phyloP scores from a whole-genome alignment of 768 basidiomycete species.

The Coprinopsis marcescibilis region DNA sequence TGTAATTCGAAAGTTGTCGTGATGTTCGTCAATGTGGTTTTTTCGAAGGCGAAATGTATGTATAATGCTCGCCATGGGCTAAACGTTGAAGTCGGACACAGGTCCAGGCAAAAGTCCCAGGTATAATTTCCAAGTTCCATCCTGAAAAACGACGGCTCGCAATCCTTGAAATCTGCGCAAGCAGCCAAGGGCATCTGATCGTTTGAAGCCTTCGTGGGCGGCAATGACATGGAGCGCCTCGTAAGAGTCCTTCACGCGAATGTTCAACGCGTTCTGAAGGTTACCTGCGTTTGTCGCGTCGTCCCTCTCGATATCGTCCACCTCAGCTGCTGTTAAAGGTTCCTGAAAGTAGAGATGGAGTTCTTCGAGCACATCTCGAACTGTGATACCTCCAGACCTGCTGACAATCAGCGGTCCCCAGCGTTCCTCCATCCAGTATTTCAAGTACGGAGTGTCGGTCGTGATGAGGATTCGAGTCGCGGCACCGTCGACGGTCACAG shows the following conservation, averaged over 20 bases:
- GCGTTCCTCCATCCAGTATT: slow-evolving; percentile 34
- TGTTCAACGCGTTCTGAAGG: slow-evolving; percentile 22
- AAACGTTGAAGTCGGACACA: slow-evolving; percentile 14
- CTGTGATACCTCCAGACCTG: slow-evolving; percentile 26
- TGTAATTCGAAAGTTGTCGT: too few relatives aligned
- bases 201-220: slow-evolving; percentile 32
- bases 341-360: slow-evolving; percentile 44
- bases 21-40: too few relatives aligned
- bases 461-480: slow-evolving; percentile 34
- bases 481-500: slow-evolving; percentile 24
- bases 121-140: slow-evolving; percentile 40
- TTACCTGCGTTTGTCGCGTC: slow-evolving; percentile 19
- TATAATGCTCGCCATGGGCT: background rate
- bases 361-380: slow-evolving; percentile 42
- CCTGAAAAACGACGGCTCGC: slow-evolving; percentile 28
- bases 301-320: slow-evolving; percentile 19
- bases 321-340: slow-evolving; percentile 32
- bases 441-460: slow-evolving; percentile 32
- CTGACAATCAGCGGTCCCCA: slow-evolving; percentile 49
- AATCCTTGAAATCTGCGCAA: slow-evolving; percentile 42
- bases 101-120: slow-evolving; percentile 38
- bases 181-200: slow-evolving; percentile 47
- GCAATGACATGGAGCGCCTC: slow-evolving; percentile 34
- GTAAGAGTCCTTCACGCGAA: slow-evolving; percentile 32
- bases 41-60: too few relatives aligned